Evolutionary conservation across 306 rosid genomes (phyloP).

Genomic region (Rubus idaeus): DNA sequence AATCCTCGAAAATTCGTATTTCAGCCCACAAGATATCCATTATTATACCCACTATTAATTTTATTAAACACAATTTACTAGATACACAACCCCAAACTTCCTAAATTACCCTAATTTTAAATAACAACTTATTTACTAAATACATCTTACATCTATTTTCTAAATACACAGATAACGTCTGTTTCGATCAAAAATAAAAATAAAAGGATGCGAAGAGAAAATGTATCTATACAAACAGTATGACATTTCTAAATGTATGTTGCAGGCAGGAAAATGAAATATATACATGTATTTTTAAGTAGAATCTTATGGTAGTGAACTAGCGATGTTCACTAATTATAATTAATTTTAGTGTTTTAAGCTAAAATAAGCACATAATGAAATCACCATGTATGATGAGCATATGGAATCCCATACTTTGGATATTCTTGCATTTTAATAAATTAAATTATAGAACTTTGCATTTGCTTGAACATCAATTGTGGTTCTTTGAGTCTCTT

Average conservation of each 20-base stretch:
- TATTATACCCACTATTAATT: too few relatives aligned
- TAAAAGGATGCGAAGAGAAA: background rate
- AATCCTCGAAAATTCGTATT: too few relatives aligned
- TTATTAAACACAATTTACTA: too few relatives aligned
- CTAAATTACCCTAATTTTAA: too few relatives aligned
- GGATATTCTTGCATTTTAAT: background rate
- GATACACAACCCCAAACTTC: too few relatives aligned
- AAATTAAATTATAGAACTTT: background rate
- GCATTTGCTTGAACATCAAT: background rate
- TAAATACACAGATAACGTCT: too few relatives aligned
- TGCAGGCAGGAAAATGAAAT: background rate
- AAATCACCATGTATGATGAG: background rate
- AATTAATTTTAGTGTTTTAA: background rate
- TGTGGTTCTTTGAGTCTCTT: slow-evolving; percentile 6
- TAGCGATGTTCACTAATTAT: background rate
- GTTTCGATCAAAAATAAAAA: too few relatives aligned
- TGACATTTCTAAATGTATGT: background rate
- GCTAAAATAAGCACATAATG: background rate
- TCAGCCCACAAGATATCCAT: too few relatives aligned
- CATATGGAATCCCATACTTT: background rate
- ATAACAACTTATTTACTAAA: too few relatives aligned
- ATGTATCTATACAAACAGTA: background rate
- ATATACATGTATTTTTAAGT: background rate
- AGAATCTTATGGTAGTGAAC: background rate
- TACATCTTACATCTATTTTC: too few relatives aligned